These are phyloP conservation scores for Alternaria novae-zelandiae DNA, from an alignment of 2,329 filamentous ascomycete genomes.

Conservation along the genomic window DNA sequence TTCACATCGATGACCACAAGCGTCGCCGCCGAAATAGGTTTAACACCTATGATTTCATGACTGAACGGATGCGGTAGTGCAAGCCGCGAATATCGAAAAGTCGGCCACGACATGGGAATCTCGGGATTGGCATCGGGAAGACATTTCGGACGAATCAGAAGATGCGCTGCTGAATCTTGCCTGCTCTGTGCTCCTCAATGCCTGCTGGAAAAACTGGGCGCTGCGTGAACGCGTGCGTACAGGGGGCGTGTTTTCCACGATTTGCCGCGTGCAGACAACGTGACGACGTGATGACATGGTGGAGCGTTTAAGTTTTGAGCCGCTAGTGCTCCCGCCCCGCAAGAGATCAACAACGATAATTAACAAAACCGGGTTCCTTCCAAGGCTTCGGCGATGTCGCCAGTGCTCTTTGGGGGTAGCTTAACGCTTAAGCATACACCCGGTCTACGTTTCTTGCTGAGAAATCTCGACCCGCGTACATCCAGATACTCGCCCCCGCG, in stretches of 20 bases:
- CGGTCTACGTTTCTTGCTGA: constrained; percentile 11
- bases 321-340: constrained; percentile 24
- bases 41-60: constrained; percentile 46
- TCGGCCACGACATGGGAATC: constrained; percentile 25
- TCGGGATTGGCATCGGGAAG: constrained; percentile 15
- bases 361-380: constrained; percentile 3
- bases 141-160: constrained; percentile 20
- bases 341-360: background rate
- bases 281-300: constrained; percentile 46
- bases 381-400: constrained; percentile 3
- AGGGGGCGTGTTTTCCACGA: constrained; percentile 10
- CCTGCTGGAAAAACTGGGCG: constrained; percentile 7
- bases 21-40: constrained; percentile 8
- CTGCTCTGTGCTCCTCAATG: constrained; percentile 6
- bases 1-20: constrained; percentile 33
- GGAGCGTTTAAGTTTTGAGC: constrained; percentile 25
- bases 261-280: constrained; percentile 24
- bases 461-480: constrained; percentile 2
- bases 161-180: background rate
- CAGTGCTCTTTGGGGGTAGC: constrained; percentile 1
- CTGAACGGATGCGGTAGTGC: constrained; percentile 33
- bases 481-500: constrained; percentile 12
- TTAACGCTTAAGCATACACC: constrained; percentile 8
- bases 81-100: constrained; percentile 24
- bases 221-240: constrained; percentile 26